Percentiles rank a stretch among this genome's conserved stretches.
Evolutionary conservation across 2,329 filamentous ascomycete genomes (phyloP).

Genomic region (Aspergillus quadricinctus): DNA sequence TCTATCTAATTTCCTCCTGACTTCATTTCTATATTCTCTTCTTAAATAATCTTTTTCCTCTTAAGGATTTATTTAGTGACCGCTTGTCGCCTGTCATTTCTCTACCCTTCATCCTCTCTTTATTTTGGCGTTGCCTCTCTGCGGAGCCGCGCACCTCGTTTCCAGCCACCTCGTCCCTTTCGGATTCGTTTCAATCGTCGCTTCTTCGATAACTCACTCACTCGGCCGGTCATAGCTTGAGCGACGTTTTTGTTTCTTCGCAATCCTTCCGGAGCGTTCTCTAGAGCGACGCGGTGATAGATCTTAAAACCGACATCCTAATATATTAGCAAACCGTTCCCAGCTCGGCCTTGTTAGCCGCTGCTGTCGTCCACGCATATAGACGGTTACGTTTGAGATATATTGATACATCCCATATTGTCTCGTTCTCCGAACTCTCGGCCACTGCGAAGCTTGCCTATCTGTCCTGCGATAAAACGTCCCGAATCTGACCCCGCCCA

Average conservation of each 20-base stretch:
- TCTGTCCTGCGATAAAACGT: slow-evolving; percentile 10
- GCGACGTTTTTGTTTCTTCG: slow-evolving; percentile 18
- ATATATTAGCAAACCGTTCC: slow-evolving; percentile 13
- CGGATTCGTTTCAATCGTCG: slow-evolving; percentile 29
- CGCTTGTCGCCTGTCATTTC: slow-evolving; percentile 11
- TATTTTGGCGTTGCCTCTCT: slow-evolving; percentile 12
- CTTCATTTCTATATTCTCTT: slow-evolving; percentile 21
- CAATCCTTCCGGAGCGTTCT: slow-evolving; percentile 16
- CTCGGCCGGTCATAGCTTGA: slow-evolving; percentile 12
- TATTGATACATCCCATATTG: slow-evolving; percentile 9
- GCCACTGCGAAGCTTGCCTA: slow-evolving; percentile 17
- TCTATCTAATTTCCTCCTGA: slow-evolving; percentile 9
- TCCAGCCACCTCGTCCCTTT: slow-evolving; percentile 37
- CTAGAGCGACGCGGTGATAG: slow-evolving; percentile 12
- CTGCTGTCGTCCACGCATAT: slow-evolving; percentile 9
- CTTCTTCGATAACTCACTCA: slow-evolving; percentile 19
- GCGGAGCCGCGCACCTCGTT: slow-evolving; percentile 26
- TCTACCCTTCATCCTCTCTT: slow-evolving; percentile 16
- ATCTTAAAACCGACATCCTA: slow-evolving; percentile 13
- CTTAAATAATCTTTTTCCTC: slow-evolving; percentile 11
- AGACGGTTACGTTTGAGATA: slow-evolving; percentile 4
- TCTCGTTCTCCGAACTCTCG: slow-evolving; percentile 4
- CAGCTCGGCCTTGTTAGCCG: slow-evolving; percentile 4
- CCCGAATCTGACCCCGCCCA: slow-evolving; percentile 14
- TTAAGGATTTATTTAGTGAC: slow-evolving; percentile 14